Evolutionary conservation across 192 early-diverging fungal species (phyloP).

Genomic region (Rhizophagus clarus): DNA sequence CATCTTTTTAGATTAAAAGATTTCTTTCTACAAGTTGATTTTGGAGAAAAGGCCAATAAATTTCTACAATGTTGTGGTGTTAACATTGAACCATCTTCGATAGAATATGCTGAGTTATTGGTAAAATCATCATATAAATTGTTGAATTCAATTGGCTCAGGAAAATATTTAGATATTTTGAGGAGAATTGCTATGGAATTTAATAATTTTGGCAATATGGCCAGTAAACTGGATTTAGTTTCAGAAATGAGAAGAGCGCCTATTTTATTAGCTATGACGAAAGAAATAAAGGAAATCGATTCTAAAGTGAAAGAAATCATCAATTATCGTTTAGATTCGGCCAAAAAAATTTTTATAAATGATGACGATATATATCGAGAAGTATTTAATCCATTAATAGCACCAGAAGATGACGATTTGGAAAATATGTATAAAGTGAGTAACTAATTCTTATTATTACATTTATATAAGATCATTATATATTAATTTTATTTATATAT

Average conservation of each 20-base stretch:
- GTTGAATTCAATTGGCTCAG: constrained; percentile 53
- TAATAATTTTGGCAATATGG: constrained; percentile 45
- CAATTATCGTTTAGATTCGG: constrained; percentile 54
- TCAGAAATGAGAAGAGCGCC: constrained; percentile 60
- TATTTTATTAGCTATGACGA: constrained; percentile 68
- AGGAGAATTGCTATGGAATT: constrained; percentile 73
- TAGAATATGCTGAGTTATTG: constrained; percentile 70
- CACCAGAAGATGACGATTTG: constrained; percentile 75
- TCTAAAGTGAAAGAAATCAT: constrained; percentile 33
- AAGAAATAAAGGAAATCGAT: constrained; percentile 63
- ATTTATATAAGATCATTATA: too few species aligned
- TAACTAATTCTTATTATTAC: too few species aligned
- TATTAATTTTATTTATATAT: not conserved
- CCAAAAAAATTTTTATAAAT: constrained; percentile 74
- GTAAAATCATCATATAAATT: constrained; percentile 61
- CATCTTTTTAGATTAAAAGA: constrained; percentile 52
- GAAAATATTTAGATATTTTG: constrained; percentile 67
- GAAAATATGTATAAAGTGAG: constrained; percentile 63
- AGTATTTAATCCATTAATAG: constrained; percentile 73
- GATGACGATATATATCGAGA: constrained; percentile 73
- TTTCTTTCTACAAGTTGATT: constrained; percentile 67
- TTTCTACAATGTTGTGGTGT: constrained; percentile 87
- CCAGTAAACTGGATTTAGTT: constrained; percentile 47
- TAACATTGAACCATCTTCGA: constrained; percentile 74
- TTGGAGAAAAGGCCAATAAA: constrained; percentile 69